phyloP scores from a whole-genome alignment of 257 asterid genomes.

The Nicotiana otophora region DNA sequence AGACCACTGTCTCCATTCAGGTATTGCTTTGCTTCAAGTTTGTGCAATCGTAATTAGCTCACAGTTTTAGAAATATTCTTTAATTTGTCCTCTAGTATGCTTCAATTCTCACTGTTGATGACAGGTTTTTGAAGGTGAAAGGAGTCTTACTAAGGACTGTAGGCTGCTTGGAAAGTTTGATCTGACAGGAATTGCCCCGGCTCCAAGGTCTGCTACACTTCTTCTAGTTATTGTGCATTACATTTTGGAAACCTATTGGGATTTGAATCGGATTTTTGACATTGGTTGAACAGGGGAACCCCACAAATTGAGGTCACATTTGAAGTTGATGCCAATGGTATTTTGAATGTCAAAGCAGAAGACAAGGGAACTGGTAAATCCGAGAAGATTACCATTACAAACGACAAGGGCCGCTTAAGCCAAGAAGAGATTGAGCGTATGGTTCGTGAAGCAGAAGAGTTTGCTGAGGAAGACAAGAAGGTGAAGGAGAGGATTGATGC shows the following conservation, averaged over 20 bases:
- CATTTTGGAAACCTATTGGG: neutral
- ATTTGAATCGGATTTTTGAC: neutral
- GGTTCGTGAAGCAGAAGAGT: conserved; percentile 91
- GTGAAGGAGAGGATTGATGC: conserved; percentile 81
- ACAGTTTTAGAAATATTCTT: neutral
- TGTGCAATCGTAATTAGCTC: neutral
- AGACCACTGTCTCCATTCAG: conserved; percentile 87
- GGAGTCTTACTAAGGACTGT: conserved; percentile 93
- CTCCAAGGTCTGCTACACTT: conserved; percentile 60
- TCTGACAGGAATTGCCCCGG: conserved; percentile 82
- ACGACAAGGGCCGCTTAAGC: conserved; percentile 92
- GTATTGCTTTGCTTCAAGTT: conserved; percentile 26
- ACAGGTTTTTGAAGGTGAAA: conserved; percentile 93
- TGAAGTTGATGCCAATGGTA: conserved; percentile 93
- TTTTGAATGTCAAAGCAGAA: conserved; percentile 87
- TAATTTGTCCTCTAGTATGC: neutral
- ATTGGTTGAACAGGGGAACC: conserved; percentile 60
- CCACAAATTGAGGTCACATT: conserved; percentile 95
- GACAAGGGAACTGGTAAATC: conserved; percentile 90
- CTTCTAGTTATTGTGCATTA: neutral
- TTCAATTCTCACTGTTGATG: neutral
- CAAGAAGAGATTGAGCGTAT: conserved; percentile 93
- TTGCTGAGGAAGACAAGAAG: conserved; percentile 95
- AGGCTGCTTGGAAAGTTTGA: conserved; percentile 90
- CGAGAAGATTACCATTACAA: conserved; percentile 91